phyloP scores from a whole-genome alignment of 208 protist species.

The Trypanosoma vivax region DNA sequence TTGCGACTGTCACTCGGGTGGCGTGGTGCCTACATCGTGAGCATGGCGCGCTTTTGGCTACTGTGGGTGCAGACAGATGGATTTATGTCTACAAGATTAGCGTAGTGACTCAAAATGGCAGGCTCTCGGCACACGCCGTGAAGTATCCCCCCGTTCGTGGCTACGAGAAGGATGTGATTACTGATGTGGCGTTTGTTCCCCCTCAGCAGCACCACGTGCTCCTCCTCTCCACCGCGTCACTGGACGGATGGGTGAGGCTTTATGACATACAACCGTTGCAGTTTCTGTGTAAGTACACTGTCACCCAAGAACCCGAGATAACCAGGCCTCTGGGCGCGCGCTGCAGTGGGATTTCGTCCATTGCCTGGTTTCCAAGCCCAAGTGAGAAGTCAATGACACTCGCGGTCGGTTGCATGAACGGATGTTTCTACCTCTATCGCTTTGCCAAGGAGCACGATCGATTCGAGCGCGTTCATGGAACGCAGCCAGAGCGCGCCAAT shows the following conservation, averaged over 20 bases:
- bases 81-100: conserved; percentile 83
- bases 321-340: conserved; percentile 12
- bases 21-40: conserved; percentile 82
- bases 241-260: conserved; percentile 80
- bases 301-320: conserved; percentile 44
- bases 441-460: conserved; percentile 54
- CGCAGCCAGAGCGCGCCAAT: conserved; percentile 26
- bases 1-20: conserved; percentile 65
- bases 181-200: conserved; percentile 82
- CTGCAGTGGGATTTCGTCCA: conserved; percentile 56
- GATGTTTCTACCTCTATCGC: conserved; percentile 68
- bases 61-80: conserved; percentile 75
- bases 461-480: conserved; percentile 31
- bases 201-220: conserved; percentile 71
- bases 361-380: conserved; percentile 80
- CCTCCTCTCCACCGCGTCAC: conserved; percentile 77
- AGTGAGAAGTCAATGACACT: conserved; percentile 75
- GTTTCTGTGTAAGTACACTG: conserved; percentile 55
- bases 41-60: conserved; percentile 74
- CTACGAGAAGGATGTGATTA: conserved; percentile 86
- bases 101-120: conserved; percentile 45
- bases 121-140: conserved; percentile 35
- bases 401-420: conserved; percentile 70
- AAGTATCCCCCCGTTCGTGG: conserved; percentile 62
- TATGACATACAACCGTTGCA: conserved; percentile 80